Evolutionary conservation across 306 rosid genomes (phyloP), one percentile per base, ranked within the genome.

Genomic region (Vachellia collinsii): DNA sequence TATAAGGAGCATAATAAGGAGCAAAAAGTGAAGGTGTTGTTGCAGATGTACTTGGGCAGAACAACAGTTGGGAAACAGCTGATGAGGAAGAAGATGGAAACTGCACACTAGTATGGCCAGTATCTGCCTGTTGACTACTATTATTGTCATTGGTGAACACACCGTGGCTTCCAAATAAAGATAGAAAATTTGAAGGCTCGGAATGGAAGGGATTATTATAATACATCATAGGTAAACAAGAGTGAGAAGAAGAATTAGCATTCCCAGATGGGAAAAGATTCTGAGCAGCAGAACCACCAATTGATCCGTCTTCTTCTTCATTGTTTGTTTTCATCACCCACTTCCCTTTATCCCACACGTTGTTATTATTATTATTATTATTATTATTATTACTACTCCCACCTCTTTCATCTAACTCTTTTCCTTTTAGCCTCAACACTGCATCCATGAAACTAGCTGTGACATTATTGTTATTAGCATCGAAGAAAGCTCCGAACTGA

Each of bases 131-230:
- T 8, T 89, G 23, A 29, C 34, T 29, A 29, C 34, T 29, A 29
- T 29, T 29, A 20, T 4, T 67, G 41, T 41, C 19, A 68, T 23
- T 59, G 5, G 88, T 79, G 75, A 87, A 87, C 72, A 75, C 20
- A 44, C 91, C 97, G 65, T 87, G 87, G 78, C 85, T 85, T 79
- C 92, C 90, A 83, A 85, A 86, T 42, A 90, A 86, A 56, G 97
- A 89, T 34, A 92, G 73, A 62, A 62, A 29, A 63, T 51, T 67
- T 23, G 97, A 83, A 83, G 90, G 86, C 48, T 86, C 91, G 11
- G 81, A 81, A 62, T 77, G 74, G 80, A 72, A 84, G 68, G 82
- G 48, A 36, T 39, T 66, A 11, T 22, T 59, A 19, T 17, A 16
- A 66, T 37, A 66, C 38, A n/a, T 0, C 34, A 29, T 29, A 29